Evolutionary conservation across 305 asterid genomes (phyloP).

Genomic region (Lippia alba): DNA sequence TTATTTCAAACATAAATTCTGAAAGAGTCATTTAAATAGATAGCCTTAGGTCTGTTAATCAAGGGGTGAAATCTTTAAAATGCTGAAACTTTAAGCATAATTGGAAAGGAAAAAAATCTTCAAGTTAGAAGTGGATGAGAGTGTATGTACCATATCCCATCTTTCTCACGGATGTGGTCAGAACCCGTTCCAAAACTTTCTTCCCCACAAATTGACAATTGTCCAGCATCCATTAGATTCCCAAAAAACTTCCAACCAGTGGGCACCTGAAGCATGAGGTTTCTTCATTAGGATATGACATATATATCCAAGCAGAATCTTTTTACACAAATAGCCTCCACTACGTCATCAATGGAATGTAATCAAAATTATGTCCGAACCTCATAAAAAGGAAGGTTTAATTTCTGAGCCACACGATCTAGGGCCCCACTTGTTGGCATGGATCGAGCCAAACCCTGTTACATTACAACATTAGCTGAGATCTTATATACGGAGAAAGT

Average conservation of each 20-base stretch:
- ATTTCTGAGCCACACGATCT: conserved; percentile 84
- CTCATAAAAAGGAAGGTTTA: conserved; percentile 86
- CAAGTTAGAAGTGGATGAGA: conserved; percentile 26
- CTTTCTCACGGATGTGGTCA: conserved; percentile 98
- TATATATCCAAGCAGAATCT: conserved; percentile 15
- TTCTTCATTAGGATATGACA: conserved; percentile 16
- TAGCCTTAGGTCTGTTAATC: neutral
- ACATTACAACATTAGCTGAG: conserved; percentile 20
- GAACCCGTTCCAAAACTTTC: conserved; percentile 99
- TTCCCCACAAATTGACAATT: conserved; percentile 94
- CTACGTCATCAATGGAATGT: neutral
- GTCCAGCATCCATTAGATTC: conserved; percentile 97
- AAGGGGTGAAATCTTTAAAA: neutral
- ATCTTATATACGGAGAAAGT: conserved; percentile 6
- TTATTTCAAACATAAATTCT: too few relatives aligned
- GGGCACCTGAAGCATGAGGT: conserved; percentile 70
- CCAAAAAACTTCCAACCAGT: conserved; percentile 99
- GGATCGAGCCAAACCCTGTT: conserved; percentile 96
- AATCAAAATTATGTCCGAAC: conserved; percentile 36
- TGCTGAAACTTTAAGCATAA: too few relatives aligned
- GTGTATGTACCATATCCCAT: conserved; percentile 83
- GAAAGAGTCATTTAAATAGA: neutral
- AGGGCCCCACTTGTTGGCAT: conserved; percentile 99
- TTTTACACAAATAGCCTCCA: neutral
- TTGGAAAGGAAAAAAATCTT: too few relatives aligned